Percentiles rank a stretch among this genome's conserved stretches.
These are phyloP conservation scores for Litsea cubeba DNA, from an alignment of 164 flowering plant genomes.

Conservation along the genomic window DNA sequence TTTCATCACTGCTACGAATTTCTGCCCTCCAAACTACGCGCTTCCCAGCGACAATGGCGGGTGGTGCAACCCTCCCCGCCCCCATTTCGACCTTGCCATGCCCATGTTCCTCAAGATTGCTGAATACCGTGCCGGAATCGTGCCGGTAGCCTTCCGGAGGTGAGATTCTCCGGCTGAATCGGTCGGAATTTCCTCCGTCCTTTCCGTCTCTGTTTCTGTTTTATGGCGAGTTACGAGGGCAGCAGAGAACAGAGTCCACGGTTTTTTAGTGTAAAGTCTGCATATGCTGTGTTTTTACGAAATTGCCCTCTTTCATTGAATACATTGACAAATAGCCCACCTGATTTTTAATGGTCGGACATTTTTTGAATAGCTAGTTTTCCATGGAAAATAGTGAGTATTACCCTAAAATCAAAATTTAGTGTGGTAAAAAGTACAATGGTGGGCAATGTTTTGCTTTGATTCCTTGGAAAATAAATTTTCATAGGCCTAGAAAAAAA, in stretches of 20 bases:
- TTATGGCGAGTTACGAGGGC: background rate
- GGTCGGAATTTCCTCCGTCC: background rate
- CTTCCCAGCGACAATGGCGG: conserved; percentile 50
- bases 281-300: background rate
- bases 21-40: conserved; percentile 57
- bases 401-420: background rate
- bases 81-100: conserved; percentile 58
- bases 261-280: background rate
- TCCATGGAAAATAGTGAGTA: background rate
- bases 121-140: conserved; percentile 52
- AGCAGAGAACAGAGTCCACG: background rate
- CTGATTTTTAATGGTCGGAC: no score
- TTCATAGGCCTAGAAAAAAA: no score
- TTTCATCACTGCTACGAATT: conserved; percentile 48
- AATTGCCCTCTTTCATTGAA: background rate
- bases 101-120: conserved; percentile 56
- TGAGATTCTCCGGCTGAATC: conserved; percentile 3
- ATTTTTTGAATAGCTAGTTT: no score
- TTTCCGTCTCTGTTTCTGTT: background rate
- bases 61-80: conserved; percentile 64
- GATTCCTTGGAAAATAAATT: no score
- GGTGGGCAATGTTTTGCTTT: no score
- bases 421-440: no score
- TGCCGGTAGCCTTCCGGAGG: conserved; percentile 51
- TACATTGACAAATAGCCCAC: no score